Evolutionary conservation across 768 basidiomycete species (phyloP), one percentile per base, ranked within the genome.

Genomic region (Punctularia strigosozonata): DNA sequence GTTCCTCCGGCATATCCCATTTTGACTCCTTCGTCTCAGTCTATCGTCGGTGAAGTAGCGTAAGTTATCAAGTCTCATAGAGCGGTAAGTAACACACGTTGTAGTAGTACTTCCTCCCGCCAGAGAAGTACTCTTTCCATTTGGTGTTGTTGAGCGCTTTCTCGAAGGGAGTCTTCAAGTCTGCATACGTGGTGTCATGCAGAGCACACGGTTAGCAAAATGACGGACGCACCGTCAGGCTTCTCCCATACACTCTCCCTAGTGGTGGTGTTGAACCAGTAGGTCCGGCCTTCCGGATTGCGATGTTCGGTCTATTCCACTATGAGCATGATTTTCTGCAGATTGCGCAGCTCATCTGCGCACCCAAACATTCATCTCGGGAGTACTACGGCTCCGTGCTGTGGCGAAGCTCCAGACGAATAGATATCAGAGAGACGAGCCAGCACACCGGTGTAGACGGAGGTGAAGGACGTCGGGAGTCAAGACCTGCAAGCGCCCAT

Each of bases 211-310:
- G 25, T 46, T n/a, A 47, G 31, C 38, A 36, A 21, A 42, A 25
- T 25, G 36, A 33, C 15, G 37, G 36, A 51, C 71, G 49, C 49
- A 85, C 85, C 86, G 57, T 92, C 87, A 43, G 95, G 95, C 56
- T 98, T 99, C 62, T 97, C 92, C 94, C 92, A 98, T 38, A 92
- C 89, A 53, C 90, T 94, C 50, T 88, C 85, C 50, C 81, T 77
- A 3, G 83, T 86, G 7, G 67, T 71, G 0, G 87, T 78, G 55
- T 95, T 91, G 61, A 90, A 91, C 92, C 92, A 98, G 53, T 98
- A 98, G 0, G 87, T 89, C n/a, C 90, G 70, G n/a, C 91, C 91
- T 54, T 95, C 94, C 2, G 87, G 80, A 61, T 92, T 94, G 24
- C 85, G 79, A 61, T 95, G 88, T 54, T 94, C 91, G 3, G 87